Evolutionary conservation across 306 rosid species (phyloP).

Genomic region (Rosa persica): DNA sequence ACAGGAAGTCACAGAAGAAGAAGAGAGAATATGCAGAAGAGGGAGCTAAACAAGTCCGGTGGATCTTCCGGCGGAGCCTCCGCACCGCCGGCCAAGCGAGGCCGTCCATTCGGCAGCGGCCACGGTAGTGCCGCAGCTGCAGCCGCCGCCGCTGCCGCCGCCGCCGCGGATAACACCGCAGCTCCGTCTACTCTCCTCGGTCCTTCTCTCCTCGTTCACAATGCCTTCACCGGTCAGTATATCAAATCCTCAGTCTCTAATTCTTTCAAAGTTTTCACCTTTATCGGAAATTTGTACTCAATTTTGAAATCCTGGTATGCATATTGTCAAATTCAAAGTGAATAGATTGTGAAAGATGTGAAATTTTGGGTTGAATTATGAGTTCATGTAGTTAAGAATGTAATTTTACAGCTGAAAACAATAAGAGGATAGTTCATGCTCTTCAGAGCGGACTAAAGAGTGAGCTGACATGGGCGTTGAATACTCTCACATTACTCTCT

Average conservation of each 20-base stretch:
- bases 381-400: neutral
- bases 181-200: slow-evolving; percentile 90
- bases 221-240: slow-evolving; percentile 78
- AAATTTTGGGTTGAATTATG: neutral
- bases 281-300: neutral
- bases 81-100: slow-evolving; percentile 83
- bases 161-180: slow-evolving; percentile 25
- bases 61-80: slow-evolving; percentile 62
- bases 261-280: neutral
- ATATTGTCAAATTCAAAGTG: neutral
- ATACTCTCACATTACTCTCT: slow-evolving; percentile 83
- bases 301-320: neutral
- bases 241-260: neutral
- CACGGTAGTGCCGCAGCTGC: slow-evolving; percentile 55
- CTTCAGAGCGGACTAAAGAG: slow-evolving; percentile 97
- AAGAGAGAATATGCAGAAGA: slow-evolving; percentile 71
- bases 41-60: slow-evolving; percentile 73
- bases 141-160: slow-evolving; percentile 50
- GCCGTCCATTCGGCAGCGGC: slow-evolving; percentile 90
- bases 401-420: slow-evolving; percentile 75
- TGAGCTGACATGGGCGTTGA: slow-evolving; percentile 95
- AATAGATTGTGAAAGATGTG: neutral
- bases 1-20: neutral
- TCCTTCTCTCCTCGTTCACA: slow-evolving; percentile 93
- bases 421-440: slow-evolving; percentile 87